These are phyloP conservation scores for Oryza longistaminata DNA, from an alignment of 176 grass and related monocot species.

Conservation along the genomic window DNA sequence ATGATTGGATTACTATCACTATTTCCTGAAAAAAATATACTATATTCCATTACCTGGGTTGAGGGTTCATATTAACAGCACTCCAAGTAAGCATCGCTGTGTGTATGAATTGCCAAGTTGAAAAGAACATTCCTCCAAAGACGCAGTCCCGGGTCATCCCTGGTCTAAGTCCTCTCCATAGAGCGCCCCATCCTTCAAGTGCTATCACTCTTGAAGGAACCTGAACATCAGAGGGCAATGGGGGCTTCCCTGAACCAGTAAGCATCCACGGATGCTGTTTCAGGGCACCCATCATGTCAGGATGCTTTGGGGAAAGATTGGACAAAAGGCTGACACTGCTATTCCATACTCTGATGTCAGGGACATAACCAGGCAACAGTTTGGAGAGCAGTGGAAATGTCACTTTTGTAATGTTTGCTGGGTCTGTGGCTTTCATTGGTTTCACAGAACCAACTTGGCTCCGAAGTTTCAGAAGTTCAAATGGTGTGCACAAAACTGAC, in stretches of 20 bases:
- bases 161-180: slow-evolving; percentile 89
- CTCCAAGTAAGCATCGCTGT: slow-evolving; percentile 80
- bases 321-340: slow-evolving; percentile 71
- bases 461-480: slow-evolving; percentile 88
- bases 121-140: slow-evolving; percentile 92
- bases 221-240: slow-evolving; percentile 76
- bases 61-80: slow-evolving; percentile 71
- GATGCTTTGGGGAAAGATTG: slow-evolving; percentile 67
- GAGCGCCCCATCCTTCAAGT: slow-evolving; percentile 87
- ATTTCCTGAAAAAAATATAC: slow-evolving; percentile 27
- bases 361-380: slow-evolving; percentile 73
- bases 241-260: slow-evolving; percentile 81
- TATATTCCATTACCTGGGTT: slow-evolving; percentile 59
- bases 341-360: slow-evolving; percentile 60
- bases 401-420: slow-evolving; percentile 41
- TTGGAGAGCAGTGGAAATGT: slow-evolving; percentile 62
- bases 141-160: slow-evolving; percentile 76
- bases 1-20: not conserved
- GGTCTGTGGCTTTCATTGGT: slow-evolving; percentile 37
- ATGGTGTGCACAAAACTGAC: slow-evolving; percentile 70
- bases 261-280: slow-evolving; percentile 93
- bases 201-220: slow-evolving; percentile 64
- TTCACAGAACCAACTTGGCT: slow-evolving; percentile 68
- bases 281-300: slow-evolving; percentile 62
- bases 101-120: slow-evolving; percentile 87